phyloP scores from a whole-genome alignment of 2,329 filamentous ascomycete species.

The Ophiognomonia clavigignenti-juglandacearum region DNA sequence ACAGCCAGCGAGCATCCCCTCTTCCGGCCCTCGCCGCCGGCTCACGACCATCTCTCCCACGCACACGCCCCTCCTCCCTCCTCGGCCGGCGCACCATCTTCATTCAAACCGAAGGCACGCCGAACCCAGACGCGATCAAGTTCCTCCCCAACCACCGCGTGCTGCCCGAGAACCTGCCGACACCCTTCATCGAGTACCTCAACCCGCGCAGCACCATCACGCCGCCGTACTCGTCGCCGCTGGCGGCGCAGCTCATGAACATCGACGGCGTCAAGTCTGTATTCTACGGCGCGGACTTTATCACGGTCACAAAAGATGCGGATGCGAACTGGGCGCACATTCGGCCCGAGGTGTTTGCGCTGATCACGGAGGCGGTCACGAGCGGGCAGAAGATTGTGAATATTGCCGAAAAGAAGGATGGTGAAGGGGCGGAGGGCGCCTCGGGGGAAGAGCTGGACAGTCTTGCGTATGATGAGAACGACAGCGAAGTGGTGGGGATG shows the following conservation, averaged over 20 bases:
- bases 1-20: constrained; percentile 16
- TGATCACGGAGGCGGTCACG: constrained; percentile 90
- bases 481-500: constrained; percentile 94
- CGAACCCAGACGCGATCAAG: constrained; percentile 93
- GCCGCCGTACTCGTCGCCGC: constrained; percentile 82
- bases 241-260: constrained; percentile 85
- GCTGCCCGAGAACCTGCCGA: constrained; percentile 66
- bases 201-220: constrained; percentile 82
- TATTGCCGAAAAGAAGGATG: constrained; percentile 55
- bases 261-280: constrained; percentile 93
- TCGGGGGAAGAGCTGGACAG: constrained; percentile 54
- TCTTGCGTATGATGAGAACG: constrained; percentile 80
- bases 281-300: constrained; percentile 93
- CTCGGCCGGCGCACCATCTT: constrained; percentile 71
- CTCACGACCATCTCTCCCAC: constrained; percentile 21
- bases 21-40: constrained; percentile 21
- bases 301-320: constrained; percentile 87
- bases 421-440: constrained; percentile 35
- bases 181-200: constrained; percentile 87
- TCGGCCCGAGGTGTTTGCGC: constrained; percentile 88
- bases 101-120: constrained; percentile 93
- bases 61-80: constrained; percentile 12
- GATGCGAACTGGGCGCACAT: constrained; percentile 92
- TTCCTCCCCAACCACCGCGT: constrained; percentile 89
- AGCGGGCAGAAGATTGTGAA: constrained; percentile 78